Evolutionary conservation across 352 stramenopile species (phyloP), one percentile per base, ranked within the genome.

Genomic region (Pythium grandisporangium): DNA sequence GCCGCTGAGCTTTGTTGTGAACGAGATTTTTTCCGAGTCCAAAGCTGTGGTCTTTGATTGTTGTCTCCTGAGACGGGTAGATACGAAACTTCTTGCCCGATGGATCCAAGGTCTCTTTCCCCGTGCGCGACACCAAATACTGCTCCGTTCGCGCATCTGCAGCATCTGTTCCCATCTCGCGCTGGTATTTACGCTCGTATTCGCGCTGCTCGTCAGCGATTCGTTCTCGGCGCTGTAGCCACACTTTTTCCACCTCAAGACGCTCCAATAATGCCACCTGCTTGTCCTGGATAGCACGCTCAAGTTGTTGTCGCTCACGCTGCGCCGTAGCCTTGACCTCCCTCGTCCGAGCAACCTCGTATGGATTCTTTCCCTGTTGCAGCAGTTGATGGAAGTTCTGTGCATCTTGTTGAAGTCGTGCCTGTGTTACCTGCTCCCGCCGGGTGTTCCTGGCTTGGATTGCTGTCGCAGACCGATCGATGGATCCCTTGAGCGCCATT

Each of bases 11-110:
- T 1, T 40, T 37, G 22, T 55, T 37, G 17, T 76, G 57, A 1
- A 83, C 60, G 2, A 70, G 51, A 19, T 73, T 79, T 13, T 47
- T 61, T 2, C 79, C 79, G 0, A 86, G 45, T 0, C 81, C 81
- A 45, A 93, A 91, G 26, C 59, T 84, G 23, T 67, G 26, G 48
- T 90, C 78, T 25, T 74, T 73, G 11, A 91, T 63, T 3, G 57
- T 68, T 0, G 79, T 91, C 30, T 87, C 74, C 43, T 89, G 76
- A 2, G 72, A 86, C 6, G 76, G 72, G 42, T 79, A 84, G 1
- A 84, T 55, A 0, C 72, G 72, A 7, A 83, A 70, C 2, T 57
- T 39, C 40, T 82, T 84, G 6, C 72, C 66, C 0, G 68, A 84
- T 5, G 72, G 66, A 34, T 86, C 72, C 11, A 86, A 54, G 4